Conservation (phyloP, 139 green algal genomes). For the Pseudopediastrum boryanum region DNA sequence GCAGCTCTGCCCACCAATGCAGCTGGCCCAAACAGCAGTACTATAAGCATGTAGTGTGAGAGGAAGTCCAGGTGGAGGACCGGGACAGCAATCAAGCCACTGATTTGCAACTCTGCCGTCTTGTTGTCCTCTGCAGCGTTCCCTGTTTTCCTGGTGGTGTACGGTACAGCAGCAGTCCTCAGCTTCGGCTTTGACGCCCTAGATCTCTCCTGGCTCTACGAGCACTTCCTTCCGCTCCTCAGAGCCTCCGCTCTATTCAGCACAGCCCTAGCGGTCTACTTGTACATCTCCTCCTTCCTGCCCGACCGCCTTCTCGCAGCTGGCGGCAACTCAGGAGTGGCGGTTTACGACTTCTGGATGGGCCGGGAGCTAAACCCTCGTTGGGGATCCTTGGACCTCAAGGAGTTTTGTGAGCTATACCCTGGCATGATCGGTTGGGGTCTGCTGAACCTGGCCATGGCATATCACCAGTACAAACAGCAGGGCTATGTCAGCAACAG, state of each 20-base stretch:
- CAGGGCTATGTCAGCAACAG: slow-evolving; percentile 59
- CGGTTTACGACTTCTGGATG: slow-evolving; percentile 93
- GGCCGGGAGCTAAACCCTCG: slow-evolving; percentile 91
- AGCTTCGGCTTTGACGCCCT: slow-evolving; percentile 70
- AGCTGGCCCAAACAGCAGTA: too few species aligned
- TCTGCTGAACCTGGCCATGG: slow-evolving; percentile 47
- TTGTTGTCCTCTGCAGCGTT: slow-evolving; percentile 60
- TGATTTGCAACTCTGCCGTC: not conserved
- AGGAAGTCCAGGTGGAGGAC: too few species aligned
- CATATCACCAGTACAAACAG: slow-evolving; percentile 39
- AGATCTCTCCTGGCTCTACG: slow-evolving; percentile 69
- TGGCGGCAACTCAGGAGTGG: slow-evolving; percentile 55
- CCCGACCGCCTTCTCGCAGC: slow-evolving; percentile 57
- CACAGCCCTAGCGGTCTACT: slow-evolving; percentile 56
- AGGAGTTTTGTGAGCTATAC: slow-evolving; percentile 95
- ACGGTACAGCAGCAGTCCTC: slow-evolving; percentile 47
- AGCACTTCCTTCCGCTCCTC: slow-evolving; percentile 82
- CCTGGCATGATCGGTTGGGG: slow-evolving; percentile 78
- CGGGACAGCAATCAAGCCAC: too few species aligned
- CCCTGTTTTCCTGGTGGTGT: slow-evolving; percentile 60
- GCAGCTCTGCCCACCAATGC: too few species aligned
- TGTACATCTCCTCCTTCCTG: slow-evolving; percentile 75
- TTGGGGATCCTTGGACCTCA: slow-evolving; percentile 73
- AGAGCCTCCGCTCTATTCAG: slow-evolving; percentile 71
- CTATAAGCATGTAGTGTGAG: too few species aligned